Base-by-base conservation (phyloP, 2,329 filamentous ascomycete genomes). In the Pyrenophora teres region DNA sequence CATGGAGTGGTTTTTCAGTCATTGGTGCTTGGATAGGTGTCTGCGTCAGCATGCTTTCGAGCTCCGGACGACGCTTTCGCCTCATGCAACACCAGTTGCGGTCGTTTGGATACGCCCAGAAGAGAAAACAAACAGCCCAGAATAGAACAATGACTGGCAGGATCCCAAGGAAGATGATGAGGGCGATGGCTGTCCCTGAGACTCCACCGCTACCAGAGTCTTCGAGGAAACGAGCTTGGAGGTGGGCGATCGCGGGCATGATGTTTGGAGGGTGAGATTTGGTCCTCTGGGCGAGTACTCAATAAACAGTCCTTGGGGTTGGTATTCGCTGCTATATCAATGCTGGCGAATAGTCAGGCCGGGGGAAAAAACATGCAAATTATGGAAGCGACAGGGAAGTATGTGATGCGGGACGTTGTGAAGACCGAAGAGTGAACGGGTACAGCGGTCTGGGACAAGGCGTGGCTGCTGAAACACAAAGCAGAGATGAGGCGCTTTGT, bases 41-140 rank as follows among this genome's bases (percentile, higher is more conserved):
- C 49, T 35, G 39, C 10, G 45, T 45, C 21, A 47, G 10, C 33
- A 55, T 32, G 10, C 57, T 52, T 13, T 52, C 44, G 9, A 35
- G 23, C 23, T 45, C 18, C 12, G 50, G 48, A 40, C 49, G 44
- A 25, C 50, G 62, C 56, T 63, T 64, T 46, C 61, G 59, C 21
- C 55, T 61, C 16, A 54, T 57, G 56, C 64, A 67, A 40, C 62
- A 67, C 47, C 62, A 65, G 45, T 58, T 63, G 35, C 64, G 64
- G 13, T 56, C 54, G 9, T 58, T 54, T 36, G 59, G 50, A 40
- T 67, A 67, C 43, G 56, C 57, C 52, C 63, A 65, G n/a, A 71
- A 59, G 4, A 68, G 61, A 57, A 62, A 71, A 23, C 62, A 47
- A 21, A 65, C 62, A 3, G 64, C 54, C 51, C 63, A 65, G 41